Percentiles rank a stretch among this genome's conserved stretches.
Evolutionary conservation across 495 filamentous ascomycete genomes (phyloP).

Genomic region (Staphylotrichum longicolle): DNA sequence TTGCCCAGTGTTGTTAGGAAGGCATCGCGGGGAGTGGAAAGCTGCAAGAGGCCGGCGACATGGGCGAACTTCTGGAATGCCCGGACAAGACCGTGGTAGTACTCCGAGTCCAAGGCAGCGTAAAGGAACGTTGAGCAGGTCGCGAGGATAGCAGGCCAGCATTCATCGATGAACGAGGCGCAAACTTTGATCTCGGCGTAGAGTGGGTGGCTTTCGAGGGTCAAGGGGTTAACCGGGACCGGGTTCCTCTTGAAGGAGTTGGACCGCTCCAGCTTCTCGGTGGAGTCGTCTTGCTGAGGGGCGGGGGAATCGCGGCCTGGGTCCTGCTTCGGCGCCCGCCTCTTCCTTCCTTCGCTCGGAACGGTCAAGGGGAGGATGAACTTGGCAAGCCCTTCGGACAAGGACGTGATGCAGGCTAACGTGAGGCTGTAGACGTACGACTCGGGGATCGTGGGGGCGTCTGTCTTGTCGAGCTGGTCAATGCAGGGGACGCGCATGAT

Average conservation of each 20-base stretch:
- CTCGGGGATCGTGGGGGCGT: slow-evolving; percentile 78
- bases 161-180: slow-evolving; percentile 78
- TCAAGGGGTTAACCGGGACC: slow-evolving; percentile 77
- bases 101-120: slow-evolving; percentile 88
- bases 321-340: slow-evolving; percentile 46
- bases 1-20: slow-evolving; percentile 93
- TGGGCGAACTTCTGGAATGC: slow-evolving; percentile 95
- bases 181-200: slow-evolving; percentile 68
- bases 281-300: slow-evolving; percentile 35
- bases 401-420: slow-evolving; percentile 77
- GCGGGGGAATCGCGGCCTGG: slow-evolving; percentile 45
- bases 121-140: slow-evolving; percentile 93
- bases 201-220: slow-evolving; percentile 66
- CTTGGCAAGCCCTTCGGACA: slow-evolving; percentile 89
- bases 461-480: slow-evolving; percentile 89
- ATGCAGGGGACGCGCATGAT: slow-evolving; percentile 82
- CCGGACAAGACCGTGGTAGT: slow-evolving; percentile 87
- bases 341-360: slow-evolving; percentile 57
- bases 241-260: slow-evolving; percentile 56
- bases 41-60: slow-evolving; percentile 81
- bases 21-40: slow-evolving; percentile 85
- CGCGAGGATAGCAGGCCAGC: slow-evolving; percentile 93
- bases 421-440: slow-evolving; percentile 92
- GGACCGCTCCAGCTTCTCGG: slow-evolving; percentile 47
- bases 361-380: slow-evolving; percentile 89